Conservation (phyloP, 805 yeast genomes). For the Cyberlindnera samutprakarnensis region DNA sequence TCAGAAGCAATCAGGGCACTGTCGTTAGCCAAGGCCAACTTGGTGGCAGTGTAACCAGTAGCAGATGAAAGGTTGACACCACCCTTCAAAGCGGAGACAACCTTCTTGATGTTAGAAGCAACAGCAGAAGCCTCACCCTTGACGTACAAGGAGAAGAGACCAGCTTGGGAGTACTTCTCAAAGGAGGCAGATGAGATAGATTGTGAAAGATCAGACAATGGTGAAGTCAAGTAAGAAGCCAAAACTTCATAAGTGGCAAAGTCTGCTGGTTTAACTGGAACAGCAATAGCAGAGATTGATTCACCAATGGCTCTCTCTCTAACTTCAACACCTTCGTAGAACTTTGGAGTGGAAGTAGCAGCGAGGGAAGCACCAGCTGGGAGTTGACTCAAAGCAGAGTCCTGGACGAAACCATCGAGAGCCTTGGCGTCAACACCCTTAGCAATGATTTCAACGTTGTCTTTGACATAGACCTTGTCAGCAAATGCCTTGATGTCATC, state of each 20-base stretch:
- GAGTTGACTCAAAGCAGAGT: conserved; percentile 56
- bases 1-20: conserved; percentile 27
- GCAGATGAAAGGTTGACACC: conserved; percentile 55
- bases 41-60: conserved; percentile 42
- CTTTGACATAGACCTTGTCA: conserved; percentile 55
- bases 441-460: conserved; percentile 65
- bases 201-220: conserved; percentile 49
- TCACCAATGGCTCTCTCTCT: conserved; percentile 59
- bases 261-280: conserved; percentile 61
- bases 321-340: conserved; percentile 57
- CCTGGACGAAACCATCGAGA: conserved; percentile 56
- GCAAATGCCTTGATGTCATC: conserved; percentile 68
- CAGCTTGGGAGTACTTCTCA: conserved; percentile 67
- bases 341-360: conserved; percentile 30
- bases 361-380: conserved; percentile 51
- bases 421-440: conserved; percentile 69
- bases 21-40: conserved; percentile 35
- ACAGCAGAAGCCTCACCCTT: conserved; percentile 54
- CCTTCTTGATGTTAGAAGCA: conserved; percentile 51
- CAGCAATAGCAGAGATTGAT: conserved; percentile 72
- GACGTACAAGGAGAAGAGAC: conserved; percentile 68
- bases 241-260: conserved; percentile 65
- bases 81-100: conserved; percentile 43
- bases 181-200: conserved; percentile 46
- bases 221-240: conserved; percentile 54